Evolutionary conservation across 352 stramenopile species (phyloP).

Genomic region (Globisporangium acanthophoron): DNA sequence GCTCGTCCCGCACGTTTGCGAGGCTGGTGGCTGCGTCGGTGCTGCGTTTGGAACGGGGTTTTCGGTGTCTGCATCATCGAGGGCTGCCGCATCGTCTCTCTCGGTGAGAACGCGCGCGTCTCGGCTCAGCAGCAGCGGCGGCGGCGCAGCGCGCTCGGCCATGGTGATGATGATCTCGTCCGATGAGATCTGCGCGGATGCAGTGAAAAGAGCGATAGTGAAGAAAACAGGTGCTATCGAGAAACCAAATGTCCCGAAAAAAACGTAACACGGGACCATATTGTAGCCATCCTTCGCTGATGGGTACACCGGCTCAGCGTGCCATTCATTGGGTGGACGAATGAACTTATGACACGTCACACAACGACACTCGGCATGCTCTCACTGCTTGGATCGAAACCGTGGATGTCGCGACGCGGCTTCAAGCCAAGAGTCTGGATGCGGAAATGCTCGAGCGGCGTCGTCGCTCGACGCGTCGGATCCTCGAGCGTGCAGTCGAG

Average conservation of each 20-base stretch:
- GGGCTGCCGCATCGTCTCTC: no score
- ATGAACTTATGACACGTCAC: no score
- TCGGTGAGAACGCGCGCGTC: no score
- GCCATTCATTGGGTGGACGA: no score
- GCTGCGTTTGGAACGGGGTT: no score
- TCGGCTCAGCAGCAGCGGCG: no score
- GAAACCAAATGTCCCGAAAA: neutral
- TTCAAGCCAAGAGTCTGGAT: slow-evolving; percentile 20
- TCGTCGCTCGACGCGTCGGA: neutral
- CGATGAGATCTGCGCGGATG: neutral
- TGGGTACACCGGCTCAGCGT: no score
- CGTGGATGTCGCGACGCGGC: slow-evolving; percentile 13
- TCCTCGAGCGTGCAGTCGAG: slow-evolving; percentile 30
- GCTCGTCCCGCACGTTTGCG: no score
- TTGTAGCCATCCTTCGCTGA: neutral
- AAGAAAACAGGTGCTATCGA: neutral
- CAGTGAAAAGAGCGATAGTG: neutral
- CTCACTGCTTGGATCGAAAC: neutral
- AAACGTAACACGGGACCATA: neutral
- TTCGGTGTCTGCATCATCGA: no score
- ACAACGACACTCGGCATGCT: neutral
- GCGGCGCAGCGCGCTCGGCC: neutral
- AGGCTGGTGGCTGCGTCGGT: no score
- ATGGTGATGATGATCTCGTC: neutral
- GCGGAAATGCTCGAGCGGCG: slow-evolving; percentile 20